Evolutionary conservation across 768 basidiomycete genomes (phyloP), one percentile per base, ranked within the genome.

Genomic region (Lentinula edodes): DNA sequence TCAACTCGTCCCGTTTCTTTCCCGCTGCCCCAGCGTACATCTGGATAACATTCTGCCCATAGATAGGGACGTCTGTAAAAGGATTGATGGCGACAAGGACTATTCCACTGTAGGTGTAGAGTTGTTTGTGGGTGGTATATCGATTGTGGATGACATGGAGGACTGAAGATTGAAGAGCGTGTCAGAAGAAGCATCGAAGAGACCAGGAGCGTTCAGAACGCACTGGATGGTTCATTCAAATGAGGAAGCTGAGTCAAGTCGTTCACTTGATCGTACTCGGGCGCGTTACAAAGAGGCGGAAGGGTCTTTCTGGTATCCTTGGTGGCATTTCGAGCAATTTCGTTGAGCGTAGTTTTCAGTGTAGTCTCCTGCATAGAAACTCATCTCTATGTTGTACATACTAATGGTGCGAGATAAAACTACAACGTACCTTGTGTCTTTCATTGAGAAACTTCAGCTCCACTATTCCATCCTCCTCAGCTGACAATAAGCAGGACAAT

Each of bases 71-170:
- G 69, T 94, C 91, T 75, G 95, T 91, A 76, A 99, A 99, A 51
- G 97, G 97, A 76, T 99, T 99, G 77, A 99, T 88, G 58, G 97
- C 97, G 71, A 99, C 96, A 66, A 99, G 85, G 62, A 98, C 96
- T 66, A 98, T 99, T 67, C 97, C 97, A 64, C 92, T 95, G 78
- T 98, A 99, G 35, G 97, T 98, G 71, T 98, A 99, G 68, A 98
- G 98, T 71, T 91, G 92, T 73, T 96, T 95, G 18, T 56, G 55
- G 66, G 93, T 90, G 38, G 88, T 90, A 76, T 99, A 99, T 67
- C 96, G 90, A 74, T 95, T 95, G 42, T 90, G 88, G 67, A 99
- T 97, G 48, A 95, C 95, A 71, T 99, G 95, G 20, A 99, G 81
- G 34, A 99, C 96, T 96, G 28, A 18, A 41, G 12, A 42, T 41